Conservation (phyloP, 129 eudicot species). For the Logfia minima region DNA sequence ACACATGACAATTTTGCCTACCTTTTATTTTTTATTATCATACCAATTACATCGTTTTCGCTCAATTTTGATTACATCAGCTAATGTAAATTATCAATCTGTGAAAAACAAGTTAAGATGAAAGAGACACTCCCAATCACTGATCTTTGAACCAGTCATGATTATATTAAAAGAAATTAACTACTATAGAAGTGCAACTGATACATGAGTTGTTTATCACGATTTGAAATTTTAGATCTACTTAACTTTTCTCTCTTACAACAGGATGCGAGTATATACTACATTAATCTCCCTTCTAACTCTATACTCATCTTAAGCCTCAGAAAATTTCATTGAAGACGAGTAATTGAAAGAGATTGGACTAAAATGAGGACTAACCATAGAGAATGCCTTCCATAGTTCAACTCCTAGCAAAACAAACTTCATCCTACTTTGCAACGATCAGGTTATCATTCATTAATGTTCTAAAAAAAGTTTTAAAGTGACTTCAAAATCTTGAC, state of each 20-base stretch:
- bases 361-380: slow-evolving; percentile 18
- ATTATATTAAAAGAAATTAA: too few species aligned
- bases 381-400: slow-evolving; percentile 1
- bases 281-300: neutral
- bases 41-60: too few species aligned
- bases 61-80: too few species aligned
- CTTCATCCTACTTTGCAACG: neutral
- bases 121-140: too few species aligned
- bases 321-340: neutral
- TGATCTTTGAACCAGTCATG: too few species aligned
- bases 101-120: too few species aligned
- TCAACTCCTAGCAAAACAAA: neutral
- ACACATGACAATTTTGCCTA: too few species aligned
- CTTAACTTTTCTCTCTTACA: neutral
- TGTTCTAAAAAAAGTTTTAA: neutral
- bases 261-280: neutral
- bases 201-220: neutral
- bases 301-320: neutral
- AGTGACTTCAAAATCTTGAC: neutral
- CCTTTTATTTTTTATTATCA: too few species aligned
- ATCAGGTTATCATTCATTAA: neutral
- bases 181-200: neutral
- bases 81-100: too few species aligned
- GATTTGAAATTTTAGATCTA: neutral
- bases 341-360: neutral